phyloP scores from a whole-genome alignment of 768 basidiomycete genomes.

The Tylopilus sp. region DNA sequence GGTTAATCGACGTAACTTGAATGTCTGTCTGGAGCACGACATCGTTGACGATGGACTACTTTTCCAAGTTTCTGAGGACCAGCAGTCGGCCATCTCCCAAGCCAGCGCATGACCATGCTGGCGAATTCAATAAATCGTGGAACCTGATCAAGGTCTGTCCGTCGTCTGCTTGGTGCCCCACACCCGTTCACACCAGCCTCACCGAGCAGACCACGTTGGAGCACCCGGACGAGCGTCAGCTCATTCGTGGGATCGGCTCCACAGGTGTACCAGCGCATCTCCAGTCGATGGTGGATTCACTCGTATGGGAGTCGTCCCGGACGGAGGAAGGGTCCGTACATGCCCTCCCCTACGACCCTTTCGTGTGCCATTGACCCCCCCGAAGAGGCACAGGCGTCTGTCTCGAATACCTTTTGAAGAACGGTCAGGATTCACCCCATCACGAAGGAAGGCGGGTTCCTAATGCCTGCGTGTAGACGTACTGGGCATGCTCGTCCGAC shows the following conservation, averaged over 20 bases:
- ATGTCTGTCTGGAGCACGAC: not conserved
- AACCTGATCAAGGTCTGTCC: slow-evolving; percentile 58
- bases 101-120: slow-evolving; percentile 57
- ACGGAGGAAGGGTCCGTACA: slow-evolving; percentile 80
- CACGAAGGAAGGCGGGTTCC: not conserved
- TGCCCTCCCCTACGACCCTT: not conserved
- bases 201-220: slow-evolving; percentile 67
- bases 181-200: slow-evolving; percentile 9
- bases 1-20: not conserved
- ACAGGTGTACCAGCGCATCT: slow-evolving; percentile 79
- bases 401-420: slow-evolving; percentile 87
- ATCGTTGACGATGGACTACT: slow-evolving; percentile 67
- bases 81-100: slow-evolving; percentile 45
- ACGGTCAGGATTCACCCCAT: slow-evolving; percentile 46
- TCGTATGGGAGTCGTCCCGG: slow-evolving; percentile 82
- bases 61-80: slow-evolving; percentile 68
- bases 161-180: not conserved
- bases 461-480: slow-evolving; percentile 51
- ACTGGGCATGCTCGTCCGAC: slow-evolving; percentile 75
- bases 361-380: slow-evolving; percentile 11
- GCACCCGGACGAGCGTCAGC: slow-evolving; percentile 86
- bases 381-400: slow-evolving; percentile 81
- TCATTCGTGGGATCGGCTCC: slow-evolving; percentile 72
- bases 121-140: slow-evolving; percentile 79
- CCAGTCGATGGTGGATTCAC: slow-evolving; percentile 76